Base-by-base conservation (phyloP, 139 green algal species). In the Picochlorum sp. region DNA sequence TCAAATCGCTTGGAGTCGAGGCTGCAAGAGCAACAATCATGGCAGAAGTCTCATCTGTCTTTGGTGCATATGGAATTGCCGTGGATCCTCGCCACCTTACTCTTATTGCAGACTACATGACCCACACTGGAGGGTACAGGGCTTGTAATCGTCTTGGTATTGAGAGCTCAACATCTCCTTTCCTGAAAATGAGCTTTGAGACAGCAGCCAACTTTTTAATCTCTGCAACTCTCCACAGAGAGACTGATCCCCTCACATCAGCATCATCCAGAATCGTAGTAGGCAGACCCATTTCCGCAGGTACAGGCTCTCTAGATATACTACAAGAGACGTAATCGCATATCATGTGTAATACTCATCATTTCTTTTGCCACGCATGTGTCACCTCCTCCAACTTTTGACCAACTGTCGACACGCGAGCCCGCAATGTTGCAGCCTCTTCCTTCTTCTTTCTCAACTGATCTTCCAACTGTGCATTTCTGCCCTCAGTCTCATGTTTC, bases 71-170 rank as follows among this genome's bases (percentile, higher is more conserved):
- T 72, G 94, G 94, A 58, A 99, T 99, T 49, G 84, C 71, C 2
- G 94, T 99, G 1, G 90, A 98, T 78, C 68, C 80, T 0, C 85
- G 94, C 24, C 94, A 99, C 82, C 73, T 99, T 20, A 73, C 68
- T 14, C 80, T 99, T 11, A 92, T 99, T 30, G 88, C 86, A 0
- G 94, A 99, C 79, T 95, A 91, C 84, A 98, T 99, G 94, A 97
- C 89, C 8, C 82, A 92, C 62, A 79, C 89, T 73, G 84, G 84
- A n/a, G 75, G 75, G 34, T 95, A 95, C 75, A 77, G 88, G 3
- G 82, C 86, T 3, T 97, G 86, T 75, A 97, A 89, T 80, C 82
- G 92, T 18, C 66, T 94, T 23, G 94, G 94, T 56, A 98, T 98
- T 32, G 84, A 93, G 62, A 75, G 78, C 28, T 84, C 69, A 68